Evolutionary conservation across 23 red algal genomes (phyloP), one percentile per base, ranked within the genome.

Genomic region (Pyropia haitanensis): DNA sequence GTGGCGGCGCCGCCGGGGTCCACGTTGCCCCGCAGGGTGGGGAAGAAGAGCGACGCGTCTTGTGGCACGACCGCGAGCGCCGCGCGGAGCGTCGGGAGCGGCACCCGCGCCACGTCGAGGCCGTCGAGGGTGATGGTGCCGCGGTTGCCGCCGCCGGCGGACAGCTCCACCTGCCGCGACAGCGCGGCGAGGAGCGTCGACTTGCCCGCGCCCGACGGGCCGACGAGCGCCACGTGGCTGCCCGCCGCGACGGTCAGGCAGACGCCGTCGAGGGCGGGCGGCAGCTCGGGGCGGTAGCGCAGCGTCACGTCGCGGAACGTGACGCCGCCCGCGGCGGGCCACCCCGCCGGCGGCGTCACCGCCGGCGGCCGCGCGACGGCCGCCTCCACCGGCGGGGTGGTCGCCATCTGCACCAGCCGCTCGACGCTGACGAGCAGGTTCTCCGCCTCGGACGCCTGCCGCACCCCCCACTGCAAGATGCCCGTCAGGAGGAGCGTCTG

Each of bases 181-280:
- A 98, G 63, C 10, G 67, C 73, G 27, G 64, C 61, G 22, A 80
- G 58, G 68, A 91, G 27, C 10, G 80, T 80, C 32, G 74, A 78
- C 63, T 98, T 98, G 18, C 94, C 94, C 20, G 78, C 81, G 17
- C 94, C 94, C n/a, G 94, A 91, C 23, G 86, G 75, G 30, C 94
- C 94, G 1, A 98, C 75, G 9, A 90, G 70, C 28, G 75, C 85
- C 44, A 98, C 72, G 21, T 73, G 70, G 21, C 68, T 64, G 8
- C 90, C 70, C 20, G 31, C 48, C 20, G 68, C 31, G 44, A 75
- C 75, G 30, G 19, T 21, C 31, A 89, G 84, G 51, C 80, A 89
- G 1, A 96, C 56, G 12, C 71, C 68, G 28, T 70, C 64, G 34
- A 98, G 25, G 30, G 80, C 85, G 22, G 80, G 94, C 15, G 84